phyloP scores from a whole-genome alignment of 257 asterid species.

The Striga asiatica region DNA sequence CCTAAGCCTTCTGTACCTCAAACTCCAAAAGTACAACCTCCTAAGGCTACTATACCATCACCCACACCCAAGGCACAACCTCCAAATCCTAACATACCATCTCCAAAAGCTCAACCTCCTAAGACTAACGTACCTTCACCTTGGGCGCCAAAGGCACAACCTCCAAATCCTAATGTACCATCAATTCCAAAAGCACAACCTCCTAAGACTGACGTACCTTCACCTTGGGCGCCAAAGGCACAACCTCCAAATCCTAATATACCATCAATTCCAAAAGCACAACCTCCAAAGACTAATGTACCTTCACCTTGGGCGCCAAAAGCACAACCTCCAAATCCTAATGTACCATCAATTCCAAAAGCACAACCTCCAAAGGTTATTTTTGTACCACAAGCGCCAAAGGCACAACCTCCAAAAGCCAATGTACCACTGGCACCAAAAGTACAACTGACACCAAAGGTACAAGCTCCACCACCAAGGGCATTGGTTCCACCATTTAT shows the following conservation, averaged over 20 bases:
- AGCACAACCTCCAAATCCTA: neutral
- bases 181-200: neutral
- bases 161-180: neutral
- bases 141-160: neutral
- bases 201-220: neutral
- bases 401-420: neutral
- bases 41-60: neutral
- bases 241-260: neutral
- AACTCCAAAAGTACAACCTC: neutral
- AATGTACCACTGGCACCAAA: neutral
- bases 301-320: neutral
- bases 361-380: neutral
- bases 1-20: neutral
- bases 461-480: neutral
- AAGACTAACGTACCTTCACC: neutral
- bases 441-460: neutral
- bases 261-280: neutral
- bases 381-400: neutral
- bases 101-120: neutral
- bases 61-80: neutral
- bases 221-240: neutral
- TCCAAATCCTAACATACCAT: neutral
- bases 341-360: neutral
- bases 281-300: neutral
- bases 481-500: neutral